Evolutionary conservation across 208 protist genomes (phyloP).

Genomic region (Trypanosoma congolense): DNA sequence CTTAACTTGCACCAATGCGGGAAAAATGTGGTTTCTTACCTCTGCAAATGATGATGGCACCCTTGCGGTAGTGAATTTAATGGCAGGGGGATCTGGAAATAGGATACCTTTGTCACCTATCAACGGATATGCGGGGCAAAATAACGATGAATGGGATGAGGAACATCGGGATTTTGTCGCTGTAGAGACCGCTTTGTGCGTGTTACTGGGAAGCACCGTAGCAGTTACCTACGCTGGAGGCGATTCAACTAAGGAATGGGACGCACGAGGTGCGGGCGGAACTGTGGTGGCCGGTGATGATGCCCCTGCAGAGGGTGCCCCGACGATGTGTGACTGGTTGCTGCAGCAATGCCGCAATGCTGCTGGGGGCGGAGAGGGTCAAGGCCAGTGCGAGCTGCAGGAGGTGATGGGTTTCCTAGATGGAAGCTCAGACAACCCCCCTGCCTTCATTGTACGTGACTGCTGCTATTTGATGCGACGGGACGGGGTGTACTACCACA

Average conservation of each 20-base stretch:
- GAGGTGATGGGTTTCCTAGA: conserved; percentile 11
- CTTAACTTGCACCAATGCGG: background rate
- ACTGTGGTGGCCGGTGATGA: background rate
- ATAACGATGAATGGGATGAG: no score
- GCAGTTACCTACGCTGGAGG: background rate
- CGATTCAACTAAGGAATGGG: background rate
- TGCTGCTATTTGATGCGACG: conserved; percentile 15
- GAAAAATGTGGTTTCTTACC: conserved; percentile 1
- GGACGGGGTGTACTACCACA: conserved; percentile 17
- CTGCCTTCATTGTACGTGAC: conserved; percentile 28
- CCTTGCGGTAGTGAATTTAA: background rate
- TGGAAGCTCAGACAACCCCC: background rate
- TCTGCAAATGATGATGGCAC: background rate
- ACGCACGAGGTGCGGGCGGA: background rate
- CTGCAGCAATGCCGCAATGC: conserved; percentile 3
- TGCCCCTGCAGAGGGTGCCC: background rate
- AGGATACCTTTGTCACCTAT: background rate
- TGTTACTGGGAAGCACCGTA: conserved; percentile 9
- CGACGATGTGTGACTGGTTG: conserved; percentile 18
- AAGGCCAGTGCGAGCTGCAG: conserved; percentile 2
- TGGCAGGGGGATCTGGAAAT: background rate
- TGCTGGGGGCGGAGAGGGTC: background rate
- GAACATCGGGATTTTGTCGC: no score
- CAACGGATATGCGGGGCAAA: no score
- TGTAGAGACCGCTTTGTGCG: conserved; percentile 5